Evolutionary conservation across 2,329 filamentous ascomycete genomes (phyloP).

Genomic region (Colletotrichum sansevieriae): DNA sequence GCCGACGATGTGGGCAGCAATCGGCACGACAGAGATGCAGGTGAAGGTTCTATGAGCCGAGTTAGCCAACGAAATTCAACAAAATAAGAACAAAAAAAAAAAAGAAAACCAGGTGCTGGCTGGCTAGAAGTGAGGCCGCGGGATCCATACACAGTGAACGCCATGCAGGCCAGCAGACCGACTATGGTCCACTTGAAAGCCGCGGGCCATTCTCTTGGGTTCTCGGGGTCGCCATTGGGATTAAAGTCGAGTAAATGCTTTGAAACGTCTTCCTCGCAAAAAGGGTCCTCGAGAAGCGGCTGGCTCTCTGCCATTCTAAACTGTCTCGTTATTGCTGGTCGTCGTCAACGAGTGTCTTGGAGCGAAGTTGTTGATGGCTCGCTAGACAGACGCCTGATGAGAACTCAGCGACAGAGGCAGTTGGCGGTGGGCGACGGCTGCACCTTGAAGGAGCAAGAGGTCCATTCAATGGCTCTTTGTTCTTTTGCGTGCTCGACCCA

Average conservation of each 20-base stretch:
- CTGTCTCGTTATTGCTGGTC: neutral
- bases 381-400: conserved; percentile 1
- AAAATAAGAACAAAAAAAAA: no score
- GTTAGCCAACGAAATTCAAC: neutral
- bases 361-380: conserved; percentile 3
- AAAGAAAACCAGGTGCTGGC: neutral
- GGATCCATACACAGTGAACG: conserved; percentile 66
- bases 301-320: conserved; percentile 23
- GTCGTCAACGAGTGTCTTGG: neutral
- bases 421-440: conserved; percentile 3
- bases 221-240: conserved; percentile 46
- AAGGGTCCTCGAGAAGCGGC: conserved; percentile 34
- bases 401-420: conserved; percentile 2
- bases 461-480: neutral
- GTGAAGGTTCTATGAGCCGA: conserved; percentile 63
- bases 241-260: conserved; percentile 42
- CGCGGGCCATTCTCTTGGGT: conserved; percentile 66
- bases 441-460: conserved; percentile 5
- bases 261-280: conserved; percentile 34
- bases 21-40: conserved; percentile 67
- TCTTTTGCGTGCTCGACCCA: conserved; percentile 39
- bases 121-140: conserved; percentile 10
- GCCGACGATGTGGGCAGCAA: conserved; percentile 63
- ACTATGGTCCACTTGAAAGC: conserved; percentile 67
- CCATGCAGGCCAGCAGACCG: conserved; percentile 64